Evolutionary conservation across 768 basidiomycete genomes (phyloP), one percentile per base, ranked within the genome.

Genomic region (Tricholoma sp.): DNA sequence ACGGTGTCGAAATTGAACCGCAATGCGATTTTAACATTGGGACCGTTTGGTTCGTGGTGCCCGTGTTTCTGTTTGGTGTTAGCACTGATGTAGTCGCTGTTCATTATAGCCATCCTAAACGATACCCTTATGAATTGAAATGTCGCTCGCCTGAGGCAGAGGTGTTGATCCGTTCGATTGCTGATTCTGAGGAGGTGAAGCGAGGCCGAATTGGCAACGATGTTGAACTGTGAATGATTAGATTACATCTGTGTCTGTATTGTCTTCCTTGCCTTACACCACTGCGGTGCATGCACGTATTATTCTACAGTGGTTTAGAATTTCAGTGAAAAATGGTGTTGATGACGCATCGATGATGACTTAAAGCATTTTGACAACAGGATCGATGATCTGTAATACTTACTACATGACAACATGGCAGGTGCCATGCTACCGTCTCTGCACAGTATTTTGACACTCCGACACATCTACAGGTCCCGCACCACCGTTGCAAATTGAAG

Each of bases 1-100:
- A 68, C 35, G 67, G 66, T 11, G 54, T 55, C 1, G 63, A 62
- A 18, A 64, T 77, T 19, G 73, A 70, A 27, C 76, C 76, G 3
- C 3, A 69, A 68, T 59, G 32, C 69, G 0, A 73, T 72, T 34
- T 71, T 67, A 51, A 54, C 35, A 56, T 52, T 10, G 56, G 61
- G 18, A 57, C 61, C 10, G 61, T 62, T 31, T 45, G 61, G 61
- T 62, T 39, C 21, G 57, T 61, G 39, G 12, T 41, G 39, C 39
- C 39, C n/a, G 16, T 41, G 39, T 41, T 41, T 41, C 39, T 41
- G n/a, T 14, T 41, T 41, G 39, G 39, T 9, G 39, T 41, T 3
- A 41, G 39, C n/a, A 41, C 39, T 41, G 39, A 41, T 18, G 5
- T 27, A 27, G 24, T 41, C n/a, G 14, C 12, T 27, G 24, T 27